Conservation (phyloP, 192 early-diverging fungal species). For the Coemansia sp. region DNA sequence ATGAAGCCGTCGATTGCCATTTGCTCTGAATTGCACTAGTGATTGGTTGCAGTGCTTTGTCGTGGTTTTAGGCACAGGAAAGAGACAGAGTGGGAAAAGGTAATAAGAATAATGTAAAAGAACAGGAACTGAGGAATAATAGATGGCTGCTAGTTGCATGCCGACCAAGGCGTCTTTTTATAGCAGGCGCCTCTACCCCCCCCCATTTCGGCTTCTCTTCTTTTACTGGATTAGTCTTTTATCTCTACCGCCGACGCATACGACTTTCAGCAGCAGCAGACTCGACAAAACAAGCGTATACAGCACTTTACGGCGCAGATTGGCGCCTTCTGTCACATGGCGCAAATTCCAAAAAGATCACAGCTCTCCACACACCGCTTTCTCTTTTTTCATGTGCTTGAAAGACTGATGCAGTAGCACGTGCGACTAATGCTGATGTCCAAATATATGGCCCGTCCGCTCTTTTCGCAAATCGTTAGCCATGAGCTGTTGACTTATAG, state of each 20-base stretch:
- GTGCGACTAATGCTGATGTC: neutral
- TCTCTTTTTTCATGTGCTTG: neutral
- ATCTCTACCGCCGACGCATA: too few species aligned
- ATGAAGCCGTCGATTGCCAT: conserved; percentile 46
- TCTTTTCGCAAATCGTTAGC: neutral
- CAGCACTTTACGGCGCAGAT: neutral
- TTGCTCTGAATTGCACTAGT: neutral
- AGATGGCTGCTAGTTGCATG: neutral
- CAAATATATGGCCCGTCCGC: neutral
- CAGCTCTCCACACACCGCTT: neutral
- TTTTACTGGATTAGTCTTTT: too few species aligned
- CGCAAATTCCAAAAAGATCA: neutral
- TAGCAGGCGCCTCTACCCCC: too few species aligned
- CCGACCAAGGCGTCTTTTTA: too few species aligned
- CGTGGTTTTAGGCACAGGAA: neutral
- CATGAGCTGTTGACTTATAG: neutral
- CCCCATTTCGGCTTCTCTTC: too few species aligned
- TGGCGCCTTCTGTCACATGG: neutral
- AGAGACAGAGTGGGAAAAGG: conserved; percentile 3
- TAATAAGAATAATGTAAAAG: neutral
- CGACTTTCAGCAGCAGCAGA: neutral
- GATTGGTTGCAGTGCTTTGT: neutral
- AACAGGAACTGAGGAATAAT: neutral
- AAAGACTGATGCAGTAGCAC: neutral
- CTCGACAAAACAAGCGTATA: neutral